Percentiles rank a stretch among this genome's conserved stretches.
Evolutionary conservation across 495 filamentous ascomycete species (phyloP).

Genomic region (Penicillium salamii): DNA sequence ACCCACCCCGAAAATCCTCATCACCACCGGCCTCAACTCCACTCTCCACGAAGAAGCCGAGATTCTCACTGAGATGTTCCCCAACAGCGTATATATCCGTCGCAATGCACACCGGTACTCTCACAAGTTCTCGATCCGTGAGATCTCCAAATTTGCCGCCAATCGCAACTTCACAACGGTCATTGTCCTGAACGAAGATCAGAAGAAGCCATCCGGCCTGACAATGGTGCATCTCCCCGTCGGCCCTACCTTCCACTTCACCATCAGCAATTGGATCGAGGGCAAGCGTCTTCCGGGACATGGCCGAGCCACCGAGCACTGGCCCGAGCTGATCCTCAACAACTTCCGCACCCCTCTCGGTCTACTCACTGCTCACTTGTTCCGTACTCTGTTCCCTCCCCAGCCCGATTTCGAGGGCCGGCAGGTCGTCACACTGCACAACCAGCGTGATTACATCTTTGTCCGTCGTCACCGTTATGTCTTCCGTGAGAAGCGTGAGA

Average conservation of each 20-base stretch:
- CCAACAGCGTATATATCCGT: constrained; percentile 82
- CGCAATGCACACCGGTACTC: constrained; percentile 75
- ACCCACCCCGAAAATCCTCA: constrained; percentile 69
- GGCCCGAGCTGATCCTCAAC: constrained; percentile 90
- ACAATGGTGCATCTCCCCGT: constrained; percentile 78
- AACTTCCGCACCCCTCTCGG: constrained; percentile 94
- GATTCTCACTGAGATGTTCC: constrained; percentile 75
- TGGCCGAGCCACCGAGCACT: constrained; percentile 83
- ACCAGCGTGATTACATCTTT: constrained; percentile 96
- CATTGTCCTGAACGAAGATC: constrained; percentile 78
- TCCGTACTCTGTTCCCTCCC: constrained; percentile 78
- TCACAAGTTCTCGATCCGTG: constrained; percentile 83
- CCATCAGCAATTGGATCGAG: constrained; percentile 80
- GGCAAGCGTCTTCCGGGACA: constrained; percentile 82
- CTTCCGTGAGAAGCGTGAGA: constrained; percentile 79
- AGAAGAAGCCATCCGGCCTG: constrained; percentile 72
- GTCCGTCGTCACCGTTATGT: constrained; percentile 86
- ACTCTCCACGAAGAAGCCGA: constrained; percentile 80
- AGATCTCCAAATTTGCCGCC: constrained; percentile 82
- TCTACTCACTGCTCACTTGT: constrained; percentile 80
- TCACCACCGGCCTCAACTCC: constrained; percentile 84
- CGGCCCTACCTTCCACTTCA: constrained; percentile 87
- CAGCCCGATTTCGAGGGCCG: constrained; percentile 78
- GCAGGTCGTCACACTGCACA: constrained; percentile 89
- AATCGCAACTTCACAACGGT: constrained; percentile 78